Evolutionary conservation across 345 rosid genomes (phyloP).

Genomic region (Salix koriyanagi): DNA sequence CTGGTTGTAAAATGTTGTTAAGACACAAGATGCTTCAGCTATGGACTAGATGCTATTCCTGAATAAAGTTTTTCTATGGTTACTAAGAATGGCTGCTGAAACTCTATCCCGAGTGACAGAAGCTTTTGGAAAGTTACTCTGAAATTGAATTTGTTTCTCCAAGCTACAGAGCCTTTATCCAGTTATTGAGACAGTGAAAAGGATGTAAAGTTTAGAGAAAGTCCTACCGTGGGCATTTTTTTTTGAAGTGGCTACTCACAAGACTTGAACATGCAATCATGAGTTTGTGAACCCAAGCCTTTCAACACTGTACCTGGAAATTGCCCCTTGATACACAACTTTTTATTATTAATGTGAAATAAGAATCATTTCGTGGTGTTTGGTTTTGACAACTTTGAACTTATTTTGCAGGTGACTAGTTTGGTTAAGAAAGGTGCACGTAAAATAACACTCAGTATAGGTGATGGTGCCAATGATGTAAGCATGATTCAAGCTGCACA

Average conservation of each 20-base stretch:
- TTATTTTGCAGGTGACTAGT: conserved; percentile 72
- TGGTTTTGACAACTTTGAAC: not conserved
- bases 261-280: not conserved
- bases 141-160: not conserved
- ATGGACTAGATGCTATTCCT: conserved; percentile 1
- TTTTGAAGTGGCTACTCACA: not conserved
- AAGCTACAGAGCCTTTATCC: not conserved
- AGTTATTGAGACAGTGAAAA: not conserved
- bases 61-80: not conserved
- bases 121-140: not conserved
- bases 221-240: not conserved
- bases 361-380: not conserved
- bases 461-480: conserved; percentile 99
- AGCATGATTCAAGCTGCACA: conserved; percentile 99
- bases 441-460: conserved; percentile 95
- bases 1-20: not conserved
- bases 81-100: not conserved
- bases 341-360: not conserved
- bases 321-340: not conserved
- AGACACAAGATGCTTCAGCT: not conserved
- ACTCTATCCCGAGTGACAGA: not conserved
- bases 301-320: not conserved
- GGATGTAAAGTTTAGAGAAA: not conserved
- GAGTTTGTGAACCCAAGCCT: not conserved
- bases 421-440: conserved; percentile 91